phyloP scores from a whole-genome alignment of 2,329 filamentous ascomycete species.

The Colletotrichum magnum region DNA sequence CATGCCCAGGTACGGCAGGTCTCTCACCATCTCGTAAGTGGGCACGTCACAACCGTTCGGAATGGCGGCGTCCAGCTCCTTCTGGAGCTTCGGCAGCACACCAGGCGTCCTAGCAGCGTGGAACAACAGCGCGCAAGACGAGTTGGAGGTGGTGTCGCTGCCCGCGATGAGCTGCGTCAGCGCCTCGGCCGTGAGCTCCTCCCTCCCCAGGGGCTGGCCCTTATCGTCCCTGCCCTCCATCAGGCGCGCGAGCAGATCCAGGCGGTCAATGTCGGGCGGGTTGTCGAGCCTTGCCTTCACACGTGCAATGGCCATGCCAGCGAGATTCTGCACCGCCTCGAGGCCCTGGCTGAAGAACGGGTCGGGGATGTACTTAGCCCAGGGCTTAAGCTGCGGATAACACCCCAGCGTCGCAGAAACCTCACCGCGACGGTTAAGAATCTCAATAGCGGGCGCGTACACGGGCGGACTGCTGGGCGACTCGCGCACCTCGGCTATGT shows the following conservation, averaged over 20 bases:
- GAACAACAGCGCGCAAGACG: slow-evolving; percentile 86
- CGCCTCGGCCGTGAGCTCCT: slow-evolving; percentile 90
- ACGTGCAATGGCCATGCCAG: slow-evolving; percentile 88
- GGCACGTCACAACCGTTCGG: slow-evolving; percentile 75
- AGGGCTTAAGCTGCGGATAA: slow-evolving; percentile 81
- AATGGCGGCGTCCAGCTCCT: slow-evolving; percentile 81
- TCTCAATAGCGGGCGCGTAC: slow-evolving; percentile 86
- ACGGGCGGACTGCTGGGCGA: slow-evolving; percentile 73
- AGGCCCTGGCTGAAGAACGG: slow-evolving; percentile 85
- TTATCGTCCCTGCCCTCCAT: slow-evolving; percentile 90
- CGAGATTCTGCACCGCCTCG: slow-evolving; percentile 82
- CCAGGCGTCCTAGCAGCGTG: slow-evolving; percentile 79
- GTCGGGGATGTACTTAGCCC: slow-evolving; percentile 84
- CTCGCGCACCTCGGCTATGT: slow-evolving; percentile 45
- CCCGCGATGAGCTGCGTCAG: slow-evolving; percentile 90
- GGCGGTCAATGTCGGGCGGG: slow-evolving; percentile 75
- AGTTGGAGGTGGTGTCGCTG: slow-evolving; percentile 83
- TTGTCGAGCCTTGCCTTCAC: slow-evolving; percentile 81
- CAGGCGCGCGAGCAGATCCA: slow-evolving; percentile 84
- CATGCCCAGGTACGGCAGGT: slow-evolving; percentile 81
- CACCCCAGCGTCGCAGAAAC: slow-evolving; percentile 86
- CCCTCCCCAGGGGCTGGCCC: slow-evolving; percentile 80
- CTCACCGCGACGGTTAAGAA: slow-evolving; percentile 89
- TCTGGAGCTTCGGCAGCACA: slow-evolving; percentile 79
- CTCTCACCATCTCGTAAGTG: slow-evolving; percentile 78